Evolutionary conservation across 257 asterid species (phyloP), one percentile per base, ranked within the genome.

Genomic region (Solanum phureja): DNA sequence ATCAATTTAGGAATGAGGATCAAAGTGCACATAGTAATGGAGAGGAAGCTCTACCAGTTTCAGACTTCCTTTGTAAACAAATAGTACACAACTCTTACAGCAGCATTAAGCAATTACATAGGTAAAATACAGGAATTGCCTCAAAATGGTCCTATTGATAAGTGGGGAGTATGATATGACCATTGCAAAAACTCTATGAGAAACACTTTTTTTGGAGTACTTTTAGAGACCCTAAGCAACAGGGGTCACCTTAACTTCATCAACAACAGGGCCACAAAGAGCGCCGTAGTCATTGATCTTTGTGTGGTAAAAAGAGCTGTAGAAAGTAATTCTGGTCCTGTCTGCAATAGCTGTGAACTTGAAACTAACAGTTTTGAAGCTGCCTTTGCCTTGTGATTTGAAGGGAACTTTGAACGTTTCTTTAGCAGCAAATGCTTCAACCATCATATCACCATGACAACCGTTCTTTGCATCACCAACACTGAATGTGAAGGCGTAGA

Each of bases 241-340:
- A 11, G 92, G 91, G 49, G 88, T 81, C 35, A 92, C 98, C 13
- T 79, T 90, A 69, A 96, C 96, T 82, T 94, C 90, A 89, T 94
- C 98, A 18, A 96, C 89, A 87, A 95, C 94, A 8, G 99, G 99
- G 46, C 99, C 99, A 24, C 99, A 96, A 18, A 96, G 96, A 31
- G 93, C 49, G 35, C 96, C 98, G 58, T 27, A 92, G 88, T 96
- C 97, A 13, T 91, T 40, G 38, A 74, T n/a, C 89, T 69, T 94
- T n/a, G 95, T 94, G 74, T 95, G 98, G 87, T 96, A 96, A 87
- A 87, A 95, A 23, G 98, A 91, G 93, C 99, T 96, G 91, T 82
- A 94, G 96, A 96, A 96, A 19, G 98, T 95, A 8, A 96, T 49
- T 86, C 98, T 93, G 1, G 98, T 96, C 89, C 95, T 90, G 83